phyloP scores from a whole-genome alignment of 2,329 filamentous ascomycete genomes.

The Gliomastix tumulicola region DNA sequence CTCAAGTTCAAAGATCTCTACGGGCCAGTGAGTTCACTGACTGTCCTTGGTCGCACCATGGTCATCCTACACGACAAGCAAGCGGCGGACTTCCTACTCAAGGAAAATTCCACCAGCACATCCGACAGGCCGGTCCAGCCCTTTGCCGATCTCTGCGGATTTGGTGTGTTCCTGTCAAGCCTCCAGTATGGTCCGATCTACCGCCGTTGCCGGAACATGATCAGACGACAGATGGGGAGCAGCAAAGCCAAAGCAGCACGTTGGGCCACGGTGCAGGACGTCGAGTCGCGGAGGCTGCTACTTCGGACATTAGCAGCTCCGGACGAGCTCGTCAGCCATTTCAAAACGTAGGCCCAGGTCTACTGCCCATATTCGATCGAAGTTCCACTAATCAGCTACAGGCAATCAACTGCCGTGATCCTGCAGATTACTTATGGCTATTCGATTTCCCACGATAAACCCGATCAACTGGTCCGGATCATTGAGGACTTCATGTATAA shows the following conservation, averaged over 20 bases:
- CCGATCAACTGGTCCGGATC: slow-evolving; percentile 11
- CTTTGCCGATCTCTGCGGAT: neutral
- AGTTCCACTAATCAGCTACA: too few species aligned
- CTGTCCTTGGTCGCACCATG: slow-evolving; percentile 20
- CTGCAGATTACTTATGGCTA: slow-evolving; percentile 12
- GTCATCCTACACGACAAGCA: slow-evolving; percentile 29
- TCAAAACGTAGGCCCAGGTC: too few species aligned
- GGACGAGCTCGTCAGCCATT: too few species aligned
- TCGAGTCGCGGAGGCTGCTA: too few species aligned
- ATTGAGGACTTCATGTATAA: slow-evolving; percentile 12
- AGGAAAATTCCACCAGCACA: slow-evolving; percentile 11
- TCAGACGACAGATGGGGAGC: too few species aligned
- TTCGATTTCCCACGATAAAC: slow-evolving; percentile 8
- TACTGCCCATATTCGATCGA: too few species aligned
- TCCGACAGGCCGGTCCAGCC: slow-evolving; percentile 7
- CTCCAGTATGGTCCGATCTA: neutral
- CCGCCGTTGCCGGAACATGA: too few species aligned
- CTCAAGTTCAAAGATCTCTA: slow-evolving; percentile 23
- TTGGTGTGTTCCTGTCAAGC: neutral
- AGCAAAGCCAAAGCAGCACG: too few species aligned
- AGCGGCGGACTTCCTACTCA: slow-evolving; percentile 25
- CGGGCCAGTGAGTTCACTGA: slow-evolving; percentile 16
- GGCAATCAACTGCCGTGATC: slow-evolving; percentile 9
- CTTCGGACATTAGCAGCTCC: too few species aligned
- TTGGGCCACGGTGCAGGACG: too few species aligned